Conservation (phyloP, 2,329 filamentous ascomycete genomes). For the Coniella vitis region DNA sequence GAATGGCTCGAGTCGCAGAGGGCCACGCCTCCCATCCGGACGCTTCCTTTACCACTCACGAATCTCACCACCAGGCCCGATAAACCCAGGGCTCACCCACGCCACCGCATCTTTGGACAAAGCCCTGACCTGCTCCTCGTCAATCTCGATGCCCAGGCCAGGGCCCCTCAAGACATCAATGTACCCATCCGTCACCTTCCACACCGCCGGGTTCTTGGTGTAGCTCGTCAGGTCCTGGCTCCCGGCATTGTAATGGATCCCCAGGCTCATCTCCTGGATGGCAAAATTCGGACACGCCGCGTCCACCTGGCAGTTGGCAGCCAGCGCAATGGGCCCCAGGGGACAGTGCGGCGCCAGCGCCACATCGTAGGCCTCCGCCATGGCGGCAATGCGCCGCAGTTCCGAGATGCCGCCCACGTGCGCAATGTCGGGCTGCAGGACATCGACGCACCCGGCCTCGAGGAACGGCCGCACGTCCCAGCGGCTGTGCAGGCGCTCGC, state of each 20-base stretch:
- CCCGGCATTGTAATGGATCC: constrained; percentile 61
- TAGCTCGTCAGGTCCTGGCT: constrained; percentile 54
- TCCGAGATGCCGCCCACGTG: constrained; percentile 60
- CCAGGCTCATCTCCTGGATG: constrained; percentile 63
- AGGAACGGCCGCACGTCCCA: constrained; percentile 62
- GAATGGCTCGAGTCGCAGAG: no score
- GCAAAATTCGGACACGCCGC: constrained; percentile 48
- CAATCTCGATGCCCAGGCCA: constrained; percentile 54
- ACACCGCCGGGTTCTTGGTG: constrained; percentile 49
- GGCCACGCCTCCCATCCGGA: not conserved
- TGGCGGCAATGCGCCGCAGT: constrained; percentile 52
- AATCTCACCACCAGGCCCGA: constrained; percentile 55
- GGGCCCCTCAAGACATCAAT: constrained; percentile 45
- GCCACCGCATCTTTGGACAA: constrained; percentile 42
- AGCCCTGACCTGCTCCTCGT: constrained; percentile 54
- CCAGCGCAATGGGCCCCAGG: constrained; percentile 57
- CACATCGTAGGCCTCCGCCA: constrained; percentile 60
- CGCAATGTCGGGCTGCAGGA: constrained; percentile 59
- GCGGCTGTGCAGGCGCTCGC: constrained; percentile 55
- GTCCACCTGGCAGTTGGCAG: constrained; percentile 56
- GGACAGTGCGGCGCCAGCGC: constrained; percentile 59
- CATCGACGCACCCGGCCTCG: constrained; percentile 52
- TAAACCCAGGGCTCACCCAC: constrained; percentile 56
- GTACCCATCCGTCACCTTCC: constrained; percentile 51
- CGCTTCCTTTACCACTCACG: constrained; percentile 51